These are phyloP conservation scores for Aspergillus niger DNA, from an alignment of 2,329 filamentous ascomycete genomes.

Conservation along the genomic window DNA sequence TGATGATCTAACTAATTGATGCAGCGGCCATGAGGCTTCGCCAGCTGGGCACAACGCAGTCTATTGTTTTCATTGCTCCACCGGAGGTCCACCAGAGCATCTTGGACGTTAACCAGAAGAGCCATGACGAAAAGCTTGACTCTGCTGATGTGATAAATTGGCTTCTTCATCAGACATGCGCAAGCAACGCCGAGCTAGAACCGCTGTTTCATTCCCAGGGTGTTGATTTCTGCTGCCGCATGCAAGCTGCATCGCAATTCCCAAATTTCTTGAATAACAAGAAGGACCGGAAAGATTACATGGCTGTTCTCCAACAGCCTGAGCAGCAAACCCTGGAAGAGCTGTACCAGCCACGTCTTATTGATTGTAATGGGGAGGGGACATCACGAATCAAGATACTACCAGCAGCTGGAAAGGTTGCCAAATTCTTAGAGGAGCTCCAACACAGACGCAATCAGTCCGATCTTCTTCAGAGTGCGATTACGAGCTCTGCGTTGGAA, in stretches of 20 bases:
- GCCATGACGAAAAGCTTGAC: slow-evolving; percentile 31
- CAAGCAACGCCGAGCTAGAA: slow-evolving; percentile 60
- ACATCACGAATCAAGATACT: too few relatives aligned
- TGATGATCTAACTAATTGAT: too few relatives aligned
- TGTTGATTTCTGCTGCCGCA: slow-evolving; percentile 60
- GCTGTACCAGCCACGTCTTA: slow-evolving; percentile 53
- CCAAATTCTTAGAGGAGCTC: slow-evolving; percentile 38
- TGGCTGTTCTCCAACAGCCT: slow-evolving; percentile 50
- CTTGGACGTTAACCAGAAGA: slow-evolving; percentile 47
- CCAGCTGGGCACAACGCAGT: slow-evolving; percentile 60
- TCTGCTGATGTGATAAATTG: slow-evolving; percentile 60
- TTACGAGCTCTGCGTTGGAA: slow-evolving; percentile 56
- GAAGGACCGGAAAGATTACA: slow-evolving; percentile 42
- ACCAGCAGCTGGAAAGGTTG: slow-evolving; percentile 24
- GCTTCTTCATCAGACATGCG: slow-evolving; percentile 67
- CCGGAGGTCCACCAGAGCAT: slow-evolving; percentile 66
- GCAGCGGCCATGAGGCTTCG: slow-evolving; percentile 63
- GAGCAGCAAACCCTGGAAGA: slow-evolving; percentile 61
- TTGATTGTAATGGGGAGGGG: slow-evolving; percentile 22
- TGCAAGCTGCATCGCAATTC: slow-evolving; percentile 51
- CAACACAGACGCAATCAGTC: slow-evolving; percentile 33
- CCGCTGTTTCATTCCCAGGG: slow-evolving; percentile 63
- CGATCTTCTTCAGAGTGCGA: slow-evolving; percentile 48
- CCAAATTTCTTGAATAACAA: slow-evolving; percentile 43
- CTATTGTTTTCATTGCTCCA: slow-evolving; percentile 56